A percentile compares a stretch with the other conserved stretches of the same genome.
Conservation (phyloP, 1,139 yeast genomes). For the Yamadazyma membranifaciens region DNA sequence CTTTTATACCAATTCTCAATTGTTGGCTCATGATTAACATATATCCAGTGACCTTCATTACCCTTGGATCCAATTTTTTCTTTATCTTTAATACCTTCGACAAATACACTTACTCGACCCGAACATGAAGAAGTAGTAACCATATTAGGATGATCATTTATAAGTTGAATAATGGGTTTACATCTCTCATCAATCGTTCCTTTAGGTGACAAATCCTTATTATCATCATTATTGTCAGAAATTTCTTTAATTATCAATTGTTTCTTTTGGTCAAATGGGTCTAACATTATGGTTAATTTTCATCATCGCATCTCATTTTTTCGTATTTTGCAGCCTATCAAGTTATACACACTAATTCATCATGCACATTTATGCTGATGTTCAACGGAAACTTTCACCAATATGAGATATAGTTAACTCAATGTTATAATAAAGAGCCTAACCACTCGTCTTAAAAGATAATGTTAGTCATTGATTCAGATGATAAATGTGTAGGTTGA, state of each 20-base stretch:
- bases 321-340: no score
- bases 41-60: constrained; percentile 81
- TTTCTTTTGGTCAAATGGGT: constrained; percentile 72
- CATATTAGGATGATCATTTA: constrained; percentile 62
- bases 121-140: constrained; percentile 90
- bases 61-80: constrained; percentile 79
- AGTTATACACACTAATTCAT: no score
- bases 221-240: constrained; percentile 34
- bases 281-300: constrained; percentile 26
- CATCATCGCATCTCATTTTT: no score
- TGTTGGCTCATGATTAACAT: constrained; percentile 64
- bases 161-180: constrained; percentile 65
- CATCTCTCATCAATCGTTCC: constrained; percentile 76
- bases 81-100: constrained; percentile 55
- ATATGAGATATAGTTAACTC: no score
- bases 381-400: no score
- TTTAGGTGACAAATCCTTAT: constrained; percentile 77
- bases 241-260: constrained; percentile 56
- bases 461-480: no score
- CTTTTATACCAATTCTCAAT: constrained; percentile 52
- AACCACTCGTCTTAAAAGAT: no score
- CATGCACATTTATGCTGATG: no score
- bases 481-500: no score
- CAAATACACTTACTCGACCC: constrained; percentile 78
- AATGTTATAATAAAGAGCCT: no score